Evolutionary conservation across 2,329 filamentous ascomycete species (phyloP), one percentile per base, ranked within the genome.

Genomic region (Blumeriella jaapii): DNA sequence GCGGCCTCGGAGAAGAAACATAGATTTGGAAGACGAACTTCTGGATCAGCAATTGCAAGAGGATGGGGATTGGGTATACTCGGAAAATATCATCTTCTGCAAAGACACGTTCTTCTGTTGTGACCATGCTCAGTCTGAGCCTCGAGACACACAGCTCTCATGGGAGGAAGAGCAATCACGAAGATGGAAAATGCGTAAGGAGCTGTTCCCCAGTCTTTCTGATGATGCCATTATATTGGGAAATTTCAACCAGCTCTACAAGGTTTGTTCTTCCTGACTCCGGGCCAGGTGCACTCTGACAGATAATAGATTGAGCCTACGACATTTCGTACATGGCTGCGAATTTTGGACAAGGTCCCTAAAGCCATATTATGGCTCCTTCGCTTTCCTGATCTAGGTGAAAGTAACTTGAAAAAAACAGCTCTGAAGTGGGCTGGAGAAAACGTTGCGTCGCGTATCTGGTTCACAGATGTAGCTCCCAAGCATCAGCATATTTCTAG

Each of bases 161-260:
- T 98, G 91, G 91, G 73, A 81, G 38, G 76, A 85, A 36, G 89
- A 96, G 59, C 82, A 89, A 56, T 61, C 63, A 14, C 71, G 80
- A 39, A 71, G 91, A 44, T 96, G 91, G 89, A 69, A 73, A 46
- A 94, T 96, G 86, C 79, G 91, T 18, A 93, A 87, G 54, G 78
- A 93, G 50, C 61, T 98, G 24, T 98, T 98, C 52, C 91, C 91
- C 0, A 67, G 71, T 12, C 64, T 98, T 9, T 65, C 75, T 2
- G 82, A 96, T 51, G 79, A 94, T 55, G 72, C 76, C 13, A 77
- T 98, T 50, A 95, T 98, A 50, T 69, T 98, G 39, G 91, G 85
- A 5, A 98, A 98, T 59, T 98, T 98, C 61, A 98, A 98, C 55
- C 91, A 98, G 58, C 67, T 98, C 19, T 98, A 98, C 64, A 98